Conservation (phyloP, 306 rosid species). For the Inga leiocalycina region DNA sequence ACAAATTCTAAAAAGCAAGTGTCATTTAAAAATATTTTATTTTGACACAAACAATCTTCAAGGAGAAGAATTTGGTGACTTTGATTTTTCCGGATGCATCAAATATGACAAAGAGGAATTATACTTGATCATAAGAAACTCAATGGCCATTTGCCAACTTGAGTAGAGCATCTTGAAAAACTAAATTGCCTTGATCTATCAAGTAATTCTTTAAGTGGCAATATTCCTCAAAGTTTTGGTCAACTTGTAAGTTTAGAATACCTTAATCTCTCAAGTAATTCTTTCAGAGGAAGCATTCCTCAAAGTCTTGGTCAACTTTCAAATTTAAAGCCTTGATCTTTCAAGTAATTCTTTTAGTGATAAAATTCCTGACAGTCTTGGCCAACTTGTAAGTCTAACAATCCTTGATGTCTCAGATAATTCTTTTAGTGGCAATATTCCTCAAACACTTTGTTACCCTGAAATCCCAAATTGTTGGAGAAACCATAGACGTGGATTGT, state of each 20-base stretch:
- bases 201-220: background rate
- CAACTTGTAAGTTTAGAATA: background rate
- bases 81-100: too few species aligned
- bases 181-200: background rate
- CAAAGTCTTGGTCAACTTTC: slow-evolving; percentile 4
- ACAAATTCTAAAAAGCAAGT: background rate
- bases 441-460: background rate
- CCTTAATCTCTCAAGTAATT: background rate
- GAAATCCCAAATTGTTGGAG: background rate
- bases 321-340: background rate
- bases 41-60: background rate
- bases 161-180: background rate
- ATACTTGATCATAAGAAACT: too few species aligned
- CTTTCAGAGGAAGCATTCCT: background rate
- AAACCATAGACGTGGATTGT: background rate
- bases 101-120: too few species aligned
- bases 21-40: background rate
- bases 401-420: background rate
- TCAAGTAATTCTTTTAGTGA: background rate
- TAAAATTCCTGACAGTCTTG: background rate
- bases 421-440: background rate
- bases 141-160: background rate
- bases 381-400: background rate
- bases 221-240: background rate
- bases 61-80: too few species aligned